These are phyloP conservation scores for Arabidopsis suecica DNA, from an alignment of 345 rosid genomes.

Conservation along the genomic window DNA sequence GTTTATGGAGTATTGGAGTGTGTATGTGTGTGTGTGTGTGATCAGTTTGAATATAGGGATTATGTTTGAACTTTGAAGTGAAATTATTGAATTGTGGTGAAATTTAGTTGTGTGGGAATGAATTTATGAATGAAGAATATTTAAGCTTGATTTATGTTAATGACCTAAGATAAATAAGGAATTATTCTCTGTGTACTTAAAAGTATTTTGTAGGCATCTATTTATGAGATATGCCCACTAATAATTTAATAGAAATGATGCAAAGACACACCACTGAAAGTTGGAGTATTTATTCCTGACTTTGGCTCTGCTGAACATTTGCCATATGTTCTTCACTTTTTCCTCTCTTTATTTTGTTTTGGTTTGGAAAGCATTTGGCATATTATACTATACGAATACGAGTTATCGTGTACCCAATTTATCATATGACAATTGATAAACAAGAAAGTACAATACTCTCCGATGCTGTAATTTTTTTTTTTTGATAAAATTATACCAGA, in stretches of 20 bases:
- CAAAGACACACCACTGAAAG: conserved; percentile 1
- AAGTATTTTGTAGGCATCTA: neutral
- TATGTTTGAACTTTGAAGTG: conserved; percentile 19
- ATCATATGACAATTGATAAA: neutral
- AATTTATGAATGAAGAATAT: conserved; percentile 2
- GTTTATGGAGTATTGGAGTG: too few relatives aligned
- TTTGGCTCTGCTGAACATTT: conserved; percentile 27
- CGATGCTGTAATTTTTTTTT: neutral
- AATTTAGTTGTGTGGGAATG: conserved; percentile 6
- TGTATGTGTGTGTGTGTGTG: conserved; percentile 2
- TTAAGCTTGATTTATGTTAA: conserved; percentile 2
- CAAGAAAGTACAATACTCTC: neutral
- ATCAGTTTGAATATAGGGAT: neutral
- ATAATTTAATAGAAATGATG: neutral
- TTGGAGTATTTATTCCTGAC: conserved; percentile 26
- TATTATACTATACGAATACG: neutral
- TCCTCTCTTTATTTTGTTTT: conserved; percentile 6
- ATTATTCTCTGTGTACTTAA: neutral
- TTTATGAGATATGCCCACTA: neutral
- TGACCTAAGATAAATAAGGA: neutral
- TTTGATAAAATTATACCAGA: neutral
- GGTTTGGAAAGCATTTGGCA: neutral
- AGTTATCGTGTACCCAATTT: neutral
- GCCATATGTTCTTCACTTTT: conserved; percentile 27
- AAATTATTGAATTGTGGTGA: neutral